Evolutionary conservation across 345 rosid genomes (phyloP).

Genomic region (Arabidopsis thaliana): TAIR10.1 NC_003075.7:10491001-10491500

Average conservation of each 20-base stretch:
- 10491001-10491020: constrained; percentile 25
- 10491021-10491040: not conserved
- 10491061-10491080: not conserved
- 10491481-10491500: constrained; percentile 46
- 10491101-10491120: not conserved
- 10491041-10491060: not conserved
- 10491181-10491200: not conserved
- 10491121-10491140: not conserved
- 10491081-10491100: not conserved
- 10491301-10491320: constrained; percentile 90
- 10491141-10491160: not conserved
- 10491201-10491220: constrained; percentile 17
- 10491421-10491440: constrained; percentile 71
- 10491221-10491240: constrained; percentile 3
- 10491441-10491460: constrained; percentile 51
- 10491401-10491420: constrained; percentile 90
- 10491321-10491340: constrained; percentile 92
- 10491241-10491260: not conserved
- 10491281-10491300: constrained; percentile 85
- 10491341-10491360: constrained; percentile 92
- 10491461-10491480: constrained; percentile 43
- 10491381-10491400: constrained; percentile 89
- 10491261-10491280: constrained; percentile 74
- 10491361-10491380: constrained; percentile 97
- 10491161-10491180: not conserved